Base-by-base conservation (phyloP, 2,329 filamentous ascomycete genomes). In the Achaetomium macrosporum region DNA sequence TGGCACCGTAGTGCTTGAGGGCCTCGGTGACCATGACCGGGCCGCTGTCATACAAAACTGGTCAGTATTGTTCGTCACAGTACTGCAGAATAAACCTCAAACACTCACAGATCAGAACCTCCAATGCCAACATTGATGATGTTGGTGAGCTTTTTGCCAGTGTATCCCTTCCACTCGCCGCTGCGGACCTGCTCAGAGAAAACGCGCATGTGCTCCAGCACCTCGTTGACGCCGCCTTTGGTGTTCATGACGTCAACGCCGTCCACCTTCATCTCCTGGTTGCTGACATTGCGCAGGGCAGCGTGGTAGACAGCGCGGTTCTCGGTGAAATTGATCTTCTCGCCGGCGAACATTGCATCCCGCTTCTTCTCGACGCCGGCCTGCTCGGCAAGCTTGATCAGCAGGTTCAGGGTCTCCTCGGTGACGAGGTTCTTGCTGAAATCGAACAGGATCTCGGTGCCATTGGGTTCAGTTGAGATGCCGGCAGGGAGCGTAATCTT, bases 251-350 rank as follows among this genome's bases (percentile, higher is more conserved):
- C 93, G 68, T 95, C 92, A 73, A 90, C 77, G 57, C 91, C 92
- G 61, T 96, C 86, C 31, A 97, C 93, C 73, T 89, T 76, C 77
- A 87, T 84, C 25, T 80, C 83, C 80, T 88, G 83, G 69, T 63
- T 60, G 39, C 83, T 80, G 59, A 90, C 85, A 71, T 99, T 99
- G 70, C 93, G 87, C 67, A 99, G 81, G 45, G 93, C 93, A 63
- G 89, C 82, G 75, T 99, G 93, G 77, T 95, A 95, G 61, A 99
- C 93, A 61, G 93, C 93, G 60, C 93, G 86, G 69, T 92, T 79
- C 79, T 99, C 93, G 56, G 93, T 99, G 76, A 96, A 96, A 82
- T 99, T 99, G 79, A 99, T 97, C 81, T 95, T 92, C 68, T 97
- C 89, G 64, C 93, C 93, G 54, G 84, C 85, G 74, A 99, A 99